Evolutionary conservation across 2,329 filamentous ascomycete species (phyloP).

Genomic region (Clonostachys solani): DNA sequence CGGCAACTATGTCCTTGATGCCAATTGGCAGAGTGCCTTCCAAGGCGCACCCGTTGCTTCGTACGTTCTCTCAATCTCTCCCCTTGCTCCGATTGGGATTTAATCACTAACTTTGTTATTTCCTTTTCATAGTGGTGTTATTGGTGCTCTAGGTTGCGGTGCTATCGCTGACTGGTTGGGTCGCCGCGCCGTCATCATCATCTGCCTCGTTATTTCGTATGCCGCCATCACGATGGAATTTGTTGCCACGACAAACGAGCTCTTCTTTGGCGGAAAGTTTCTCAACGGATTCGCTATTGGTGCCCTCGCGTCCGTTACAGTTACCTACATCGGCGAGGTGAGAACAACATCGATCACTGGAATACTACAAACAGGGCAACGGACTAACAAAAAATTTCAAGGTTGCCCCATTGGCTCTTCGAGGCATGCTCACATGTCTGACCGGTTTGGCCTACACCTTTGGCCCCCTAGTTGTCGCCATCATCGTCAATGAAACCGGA

Average conservation of each 20-base stretch:
- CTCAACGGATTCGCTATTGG: slow-evolving; percentile 31
- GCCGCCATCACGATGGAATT: slow-evolving; percentile 33
- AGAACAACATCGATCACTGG: neutral
- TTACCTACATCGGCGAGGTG: slow-evolving; percentile 24
- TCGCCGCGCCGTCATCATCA: slow-evolving; percentile 22
- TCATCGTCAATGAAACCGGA: slow-evolving; percentile 23
- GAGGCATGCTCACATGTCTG: slow-evolving; percentile 19
- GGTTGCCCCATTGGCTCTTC: slow-evolving; percentile 19
- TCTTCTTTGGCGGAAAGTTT: slow-evolving; percentile 36
- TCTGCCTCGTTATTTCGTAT: slow-evolving; percentile 26
- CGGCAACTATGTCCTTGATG: slow-evolving; percentile 29
- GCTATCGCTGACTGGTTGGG: slow-evolving; percentile 27
- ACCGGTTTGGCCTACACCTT: slow-evolving; percentile 20
- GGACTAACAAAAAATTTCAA: neutral
- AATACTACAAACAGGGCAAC: no score
- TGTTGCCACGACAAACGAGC: slow-evolving; percentile 28
- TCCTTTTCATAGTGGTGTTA: slow-evolving; percentile 8
- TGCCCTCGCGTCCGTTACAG: slow-evolving; percentile 14
- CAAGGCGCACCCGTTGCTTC: slow-evolving; percentile 32
- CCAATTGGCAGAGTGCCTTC: slow-evolving; percentile 40
- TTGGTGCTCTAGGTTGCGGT: slow-evolving; percentile 24
- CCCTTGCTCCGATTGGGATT: neutral
- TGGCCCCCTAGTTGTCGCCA: slow-evolving; percentile 20
- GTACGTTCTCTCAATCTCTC: slow-evolving; percentile 8
- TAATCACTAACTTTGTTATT: no score